Evolutionary conservation across 179 eudicot genomes (phyloP).

Genomic region (Silene noctiflora): DNA sequence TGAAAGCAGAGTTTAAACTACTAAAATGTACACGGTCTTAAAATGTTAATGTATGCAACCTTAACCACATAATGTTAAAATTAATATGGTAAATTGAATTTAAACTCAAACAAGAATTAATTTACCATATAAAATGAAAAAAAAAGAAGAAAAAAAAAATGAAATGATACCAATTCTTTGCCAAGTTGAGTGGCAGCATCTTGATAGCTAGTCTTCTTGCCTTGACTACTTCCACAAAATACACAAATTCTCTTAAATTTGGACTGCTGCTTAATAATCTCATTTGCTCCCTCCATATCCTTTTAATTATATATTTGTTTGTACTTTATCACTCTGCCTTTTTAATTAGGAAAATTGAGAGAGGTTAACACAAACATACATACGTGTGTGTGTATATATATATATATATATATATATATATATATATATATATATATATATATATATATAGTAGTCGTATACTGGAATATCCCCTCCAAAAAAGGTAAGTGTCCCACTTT

Average conservation of each 20-base stretch:
- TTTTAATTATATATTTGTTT: neutral
- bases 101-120: neutral
- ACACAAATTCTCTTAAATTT: conserved; percentile 38
- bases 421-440: too few species aligned
- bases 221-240: conserved; percentile 38
- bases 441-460: neutral
- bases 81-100: neutral
- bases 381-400: too few species aligned
- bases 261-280: conserved; percentile 22
- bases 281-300: conserved; percentile 53
- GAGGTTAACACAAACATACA: neutral
- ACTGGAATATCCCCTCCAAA: neutral
- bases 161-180: conserved; percentile 31
- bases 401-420: too few species aligned
- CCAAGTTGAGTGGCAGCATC: conserved; percentile 38
- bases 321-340: neutral
- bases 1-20: too few species aligned
- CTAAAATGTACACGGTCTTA: too few species aligned
- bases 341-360: neutral
- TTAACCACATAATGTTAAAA: too few species aligned
- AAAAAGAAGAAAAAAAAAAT: neutral
- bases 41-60: too few species aligned
- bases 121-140: neutral
- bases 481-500: neutral
- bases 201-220: conserved; percentile 38